A percentile compares a stretch with the other conserved stretches of the same genome.
phyloP scores from a whole-genome alignment of 2,329 filamentous ascomycete species.

The Dactylellina sp. region DNA sequence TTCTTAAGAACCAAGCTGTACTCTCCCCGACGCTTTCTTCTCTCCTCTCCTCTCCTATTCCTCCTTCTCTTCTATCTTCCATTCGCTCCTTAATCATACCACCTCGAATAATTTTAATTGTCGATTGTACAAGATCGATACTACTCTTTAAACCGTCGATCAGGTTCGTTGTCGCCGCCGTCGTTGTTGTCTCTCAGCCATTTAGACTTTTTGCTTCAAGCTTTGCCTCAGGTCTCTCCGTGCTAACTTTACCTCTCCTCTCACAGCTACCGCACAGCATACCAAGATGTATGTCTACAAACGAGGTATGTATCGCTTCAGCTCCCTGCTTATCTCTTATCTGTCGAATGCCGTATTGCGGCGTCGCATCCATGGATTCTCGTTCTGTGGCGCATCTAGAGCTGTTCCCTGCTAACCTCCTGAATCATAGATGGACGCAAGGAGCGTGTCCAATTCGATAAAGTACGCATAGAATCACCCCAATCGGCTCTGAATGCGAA shows the following conservation, averaged over 20 bases:
- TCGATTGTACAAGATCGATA: constrained; percentile 10
- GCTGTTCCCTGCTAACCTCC: constrained; percentile 25
- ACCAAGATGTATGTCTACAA: constrained; percentile 73
- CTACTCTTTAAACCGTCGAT: not conserved
- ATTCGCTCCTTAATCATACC: constrained; percentile 30
- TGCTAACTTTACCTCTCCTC: not conserved
- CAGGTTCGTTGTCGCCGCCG: constrained; percentile 31
- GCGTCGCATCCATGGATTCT: constrained; percentile 1
- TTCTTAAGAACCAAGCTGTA: constrained; percentile 62
- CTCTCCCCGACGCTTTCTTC: constrained; percentile 59
- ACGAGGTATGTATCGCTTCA: constrained; percentile 67
- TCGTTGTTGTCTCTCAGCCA: constrained; percentile 29
- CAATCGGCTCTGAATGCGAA: not conserved
- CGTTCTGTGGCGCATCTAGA: constrained; percentile 15
- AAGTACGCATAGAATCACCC: constrained; percentile 63
- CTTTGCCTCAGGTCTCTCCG: too few relatives aligned
- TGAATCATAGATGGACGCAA: constrained; percentile 86
- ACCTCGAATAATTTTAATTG: constrained; percentile 11
- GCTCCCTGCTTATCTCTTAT: not conserved
- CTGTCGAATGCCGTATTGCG: constrained; percentile 7
- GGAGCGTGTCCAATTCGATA: constrained; percentile 99
- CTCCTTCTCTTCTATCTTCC: constrained; percentile 57
- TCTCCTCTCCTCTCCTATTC: constrained; percentile 60
- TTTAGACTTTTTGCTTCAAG: too few relatives aligned
- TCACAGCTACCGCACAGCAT: constrained; percentile 7